phyloP scores from a whole-genome alignment of 371 early-diverging fungal genomes.

The Mortierella sp. region DNA sequence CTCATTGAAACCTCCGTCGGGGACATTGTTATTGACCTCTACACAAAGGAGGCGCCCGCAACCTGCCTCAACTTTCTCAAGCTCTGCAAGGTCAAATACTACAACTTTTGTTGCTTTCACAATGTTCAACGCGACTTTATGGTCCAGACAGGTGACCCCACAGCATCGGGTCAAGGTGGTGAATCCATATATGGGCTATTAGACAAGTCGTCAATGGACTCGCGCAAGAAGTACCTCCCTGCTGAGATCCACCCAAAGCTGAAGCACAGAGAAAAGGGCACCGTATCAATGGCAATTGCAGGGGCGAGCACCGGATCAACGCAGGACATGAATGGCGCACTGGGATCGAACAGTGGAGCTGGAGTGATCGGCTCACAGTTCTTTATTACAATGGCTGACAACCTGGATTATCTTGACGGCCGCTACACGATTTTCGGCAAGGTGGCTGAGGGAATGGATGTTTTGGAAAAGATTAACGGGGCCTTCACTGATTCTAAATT shows the following conservation, averaged over 20 bases:
- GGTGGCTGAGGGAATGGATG: constrained; percentile 95
- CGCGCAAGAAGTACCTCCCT: constrained; percentile 73
- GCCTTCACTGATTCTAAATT: constrained; percentile 79
- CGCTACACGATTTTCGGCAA: constrained; percentile 97
- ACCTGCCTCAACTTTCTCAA: constrained; percentile 92
- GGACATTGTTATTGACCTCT: constrained; percentile 94
- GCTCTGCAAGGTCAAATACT: constrained; percentile 94
- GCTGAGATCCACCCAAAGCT: constrained; percentile 89
- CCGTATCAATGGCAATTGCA: constrained; percentile 88
- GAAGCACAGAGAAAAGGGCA: constrained; percentile 87
- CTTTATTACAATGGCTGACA: constrained; percentile 93
- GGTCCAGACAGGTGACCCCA: constrained; percentile 91
- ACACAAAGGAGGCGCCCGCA: constrained; percentile 80
- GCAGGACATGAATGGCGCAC: constrained; percentile 37
- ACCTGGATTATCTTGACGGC: constrained; percentile 94
- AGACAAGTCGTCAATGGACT: constrained; percentile 52
- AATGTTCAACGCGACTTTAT: constrained; percentile 91
- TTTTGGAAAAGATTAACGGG: constrained; percentile 85
- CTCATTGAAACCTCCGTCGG: constrained; percentile 94
- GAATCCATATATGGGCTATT: constrained; percentile 79
- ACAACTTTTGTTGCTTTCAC: constrained; percentile 91
- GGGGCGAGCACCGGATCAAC: constrained; percentile 40
- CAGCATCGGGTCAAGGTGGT: constrained; percentile 86
- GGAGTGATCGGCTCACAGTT: constrained; percentile 93
- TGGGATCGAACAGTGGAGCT: constrained; percentile 59